These are phyloP conservation scores for Macrolepiota dolichaula DNA, from an alignment of 768 basidiomycete genomes.

Conservation along the genomic window DNA sequence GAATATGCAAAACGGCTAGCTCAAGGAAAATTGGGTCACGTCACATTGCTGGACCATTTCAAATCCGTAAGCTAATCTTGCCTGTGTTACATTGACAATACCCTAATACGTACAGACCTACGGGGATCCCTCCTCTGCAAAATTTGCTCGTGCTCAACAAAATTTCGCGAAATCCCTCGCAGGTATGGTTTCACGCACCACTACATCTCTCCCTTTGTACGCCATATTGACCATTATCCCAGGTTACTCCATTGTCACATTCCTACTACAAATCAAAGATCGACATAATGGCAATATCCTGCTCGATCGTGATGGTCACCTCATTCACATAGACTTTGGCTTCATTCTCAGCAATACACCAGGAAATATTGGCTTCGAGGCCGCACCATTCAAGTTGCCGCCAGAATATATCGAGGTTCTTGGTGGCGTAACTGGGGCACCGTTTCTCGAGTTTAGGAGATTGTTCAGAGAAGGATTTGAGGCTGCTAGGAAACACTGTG, in stretches of 20 bases:
- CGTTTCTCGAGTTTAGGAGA: conserved; percentile 80
- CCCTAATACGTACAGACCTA: conserved; percentile 50
- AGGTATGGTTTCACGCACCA: conserved; percentile 35
- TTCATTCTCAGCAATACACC: conserved; percentile 98
- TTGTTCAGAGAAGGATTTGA: conserved; percentile 94
- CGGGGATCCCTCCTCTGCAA: conserved; percentile 82
- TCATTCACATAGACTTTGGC: conserved; percentile 97
- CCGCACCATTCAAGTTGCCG: conserved; percentile 97
- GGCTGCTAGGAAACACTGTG: conserved; percentile 91
- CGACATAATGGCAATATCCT: conserved; percentile 98
- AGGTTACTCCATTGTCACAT: conserved; percentile 96
- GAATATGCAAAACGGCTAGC: conserved; percentile 90
- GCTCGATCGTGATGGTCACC: conserved; percentile 89
- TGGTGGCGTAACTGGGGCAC: conserved; percentile 74
- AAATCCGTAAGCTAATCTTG: conserved; percentile 53
- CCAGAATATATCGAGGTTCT: conserved; percentile 95
- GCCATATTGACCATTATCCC: conserved; percentile 8
- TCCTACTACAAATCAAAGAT: conserved; percentile 96
- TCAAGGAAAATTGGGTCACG: conserved; percentile 78
- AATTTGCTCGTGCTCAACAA: conserved; percentile 85
- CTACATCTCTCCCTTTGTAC: background rate
- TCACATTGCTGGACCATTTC: conserved; percentile 91
- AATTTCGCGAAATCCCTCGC: conserved; percentile 94
- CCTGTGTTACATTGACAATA: background rate
- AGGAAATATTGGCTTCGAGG: conserved; percentile 97